Evolutionary conservation across 345 rosid species (phyloP).

Genomic region (Clarkia xantiana): DNA sequence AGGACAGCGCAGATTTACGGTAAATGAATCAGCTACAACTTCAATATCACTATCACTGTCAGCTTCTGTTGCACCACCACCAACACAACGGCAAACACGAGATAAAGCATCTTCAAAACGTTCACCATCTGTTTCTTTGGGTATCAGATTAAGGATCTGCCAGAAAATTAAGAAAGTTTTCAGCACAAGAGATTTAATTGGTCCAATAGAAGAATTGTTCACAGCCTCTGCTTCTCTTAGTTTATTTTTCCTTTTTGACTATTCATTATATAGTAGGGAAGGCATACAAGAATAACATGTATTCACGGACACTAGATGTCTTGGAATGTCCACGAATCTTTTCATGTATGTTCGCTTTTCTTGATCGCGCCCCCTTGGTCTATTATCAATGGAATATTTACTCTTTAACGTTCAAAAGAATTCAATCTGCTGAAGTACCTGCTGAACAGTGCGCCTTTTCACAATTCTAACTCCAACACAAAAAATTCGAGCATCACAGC

Average conservation of each 20-base stretch:
- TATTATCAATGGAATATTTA: too few species aligned
- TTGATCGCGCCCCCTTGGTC: too few species aligned
- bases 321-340: too few species aligned
- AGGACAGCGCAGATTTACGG: slow-evolving; percentile 86
- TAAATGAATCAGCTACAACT: slow-evolving; percentile 83
- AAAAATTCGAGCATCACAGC: slow-evolving; percentile 78
- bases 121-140: slow-evolving; percentile 79
- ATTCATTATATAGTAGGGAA: too few species aligned
- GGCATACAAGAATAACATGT: too few species aligned
- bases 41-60: slow-evolving; percentile 95
- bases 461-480: slow-evolving; percentile 85
- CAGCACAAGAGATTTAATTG: not conserved
- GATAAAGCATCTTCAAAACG: slow-evolving; percentile 69
- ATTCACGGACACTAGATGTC: too few species aligned
- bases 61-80: slow-evolving; percentile 77
- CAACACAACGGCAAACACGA: slow-evolving; percentile 84
- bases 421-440: slow-evolving; percentile 24
- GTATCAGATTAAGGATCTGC: slow-evolving; percentile 70
- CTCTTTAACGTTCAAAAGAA: too few species aligned
- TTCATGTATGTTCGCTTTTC: too few species aligned
- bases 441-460: slow-evolving; percentile 59
- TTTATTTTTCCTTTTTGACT: too few species aligned
- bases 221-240: too few species aligned
- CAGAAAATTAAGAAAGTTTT: slow-evolving; percentile 7
- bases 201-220: too few species aligned